Evolutionary conservation across 371 early-diverging fungal genomes (phyloP).

Genomic region (Coemansia sp.): DNA sequence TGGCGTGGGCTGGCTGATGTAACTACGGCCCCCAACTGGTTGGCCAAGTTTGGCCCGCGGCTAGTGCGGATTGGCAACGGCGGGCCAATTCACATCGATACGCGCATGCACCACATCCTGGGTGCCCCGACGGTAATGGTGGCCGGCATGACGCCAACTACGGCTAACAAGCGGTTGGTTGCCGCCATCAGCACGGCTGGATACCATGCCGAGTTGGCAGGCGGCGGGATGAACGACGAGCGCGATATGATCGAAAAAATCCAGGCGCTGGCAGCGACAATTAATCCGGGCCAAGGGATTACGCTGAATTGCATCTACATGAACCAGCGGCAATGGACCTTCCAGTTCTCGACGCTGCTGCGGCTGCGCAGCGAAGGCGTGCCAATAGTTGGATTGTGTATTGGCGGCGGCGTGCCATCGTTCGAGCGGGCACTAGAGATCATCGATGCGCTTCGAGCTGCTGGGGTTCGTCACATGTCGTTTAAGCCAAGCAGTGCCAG

Average conservation of each 20-base stretch:
- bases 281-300: slow-evolving; percentile 78
- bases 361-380: slow-evolving; percentile 84
- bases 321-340: slow-evolving; percentile 73
- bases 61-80: slow-evolving; percentile 55
- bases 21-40: slow-evolving; percentile 84
- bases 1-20: slow-evolving; percentile 68
- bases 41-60: slow-evolving; percentile 75
- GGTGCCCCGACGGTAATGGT: slow-evolving; percentile 57
- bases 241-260: slow-evolving; percentile 71
- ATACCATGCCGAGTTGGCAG: slow-evolving; percentile 88
- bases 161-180: slow-evolving; percentile 37
- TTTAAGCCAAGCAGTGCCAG: slow-evolving; percentile 91
- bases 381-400: slow-evolving; percentile 86
- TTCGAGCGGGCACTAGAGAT: too few species aligned
- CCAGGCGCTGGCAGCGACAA: slow-evolving; percentile 69
- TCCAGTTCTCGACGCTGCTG: slow-evolving; percentile 87
- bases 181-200: slow-evolving; percentile 90
- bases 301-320: slow-evolving; percentile 73
- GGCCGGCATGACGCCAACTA: slow-evolving; percentile 50
- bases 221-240: slow-evolving; percentile 88
- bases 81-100: slow-evolving; percentile 80
- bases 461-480: slow-evolving; percentile 65
- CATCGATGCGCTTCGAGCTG: too few species aligned
- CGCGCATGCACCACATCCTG: slow-evolving; percentile 80
- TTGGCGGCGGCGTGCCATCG: too few species aligned